These are phyloP conservation scores for Nymphaea colorata DNA, from an alignment of 164 flowering plant genomes.

Conservation along the genomic window DNA sequence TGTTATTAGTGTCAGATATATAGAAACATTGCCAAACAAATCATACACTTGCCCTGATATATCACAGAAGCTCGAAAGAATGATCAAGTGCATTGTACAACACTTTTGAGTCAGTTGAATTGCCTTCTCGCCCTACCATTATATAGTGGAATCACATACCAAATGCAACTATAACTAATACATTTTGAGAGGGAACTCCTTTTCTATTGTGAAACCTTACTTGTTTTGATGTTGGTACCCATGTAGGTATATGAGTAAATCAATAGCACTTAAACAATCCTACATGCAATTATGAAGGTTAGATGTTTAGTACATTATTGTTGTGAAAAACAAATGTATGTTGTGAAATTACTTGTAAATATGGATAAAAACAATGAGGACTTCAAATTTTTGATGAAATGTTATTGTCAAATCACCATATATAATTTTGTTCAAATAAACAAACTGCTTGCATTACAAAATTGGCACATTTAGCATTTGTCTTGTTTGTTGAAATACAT, in stretches of 20 bases:
- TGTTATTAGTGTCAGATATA: background rate
- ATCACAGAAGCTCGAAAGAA: background rate
- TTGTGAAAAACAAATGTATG: background rate
- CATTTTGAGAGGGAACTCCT: constrained; percentile 20
- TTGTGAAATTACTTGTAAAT: constrained; percentile 4
- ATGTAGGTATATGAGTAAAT: constrained; percentile 49
- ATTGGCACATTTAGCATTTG: constrained; percentile 2
- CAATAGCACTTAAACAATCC: constrained; percentile 37
- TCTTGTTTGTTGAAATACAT: constrained; percentile 1
- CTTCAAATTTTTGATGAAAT: background rate
- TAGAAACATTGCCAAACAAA: background rate
- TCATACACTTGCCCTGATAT: background rate
- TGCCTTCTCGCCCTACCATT: background rate
- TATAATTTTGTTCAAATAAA: background rate
- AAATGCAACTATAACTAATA: background rate
- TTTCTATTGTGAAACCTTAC: constrained; percentile 46
- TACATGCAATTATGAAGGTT: too few relatives aligned
- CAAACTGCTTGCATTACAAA: constrained; percentile 6
- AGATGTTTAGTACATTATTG: too few relatives aligned
- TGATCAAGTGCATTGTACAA: constrained; percentile 7
- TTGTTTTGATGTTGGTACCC: constrained; percentile 48
- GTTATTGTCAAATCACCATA: background rate
- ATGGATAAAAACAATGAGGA: constrained; percentile 1
- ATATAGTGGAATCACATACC: background rate
- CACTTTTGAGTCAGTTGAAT: background rate